These are phyloP conservation scores for Verticillium isaacii DNA, from an alignment of 2,329 filamentous ascomycete genomes.

Conservation along the genomic window DNA sequence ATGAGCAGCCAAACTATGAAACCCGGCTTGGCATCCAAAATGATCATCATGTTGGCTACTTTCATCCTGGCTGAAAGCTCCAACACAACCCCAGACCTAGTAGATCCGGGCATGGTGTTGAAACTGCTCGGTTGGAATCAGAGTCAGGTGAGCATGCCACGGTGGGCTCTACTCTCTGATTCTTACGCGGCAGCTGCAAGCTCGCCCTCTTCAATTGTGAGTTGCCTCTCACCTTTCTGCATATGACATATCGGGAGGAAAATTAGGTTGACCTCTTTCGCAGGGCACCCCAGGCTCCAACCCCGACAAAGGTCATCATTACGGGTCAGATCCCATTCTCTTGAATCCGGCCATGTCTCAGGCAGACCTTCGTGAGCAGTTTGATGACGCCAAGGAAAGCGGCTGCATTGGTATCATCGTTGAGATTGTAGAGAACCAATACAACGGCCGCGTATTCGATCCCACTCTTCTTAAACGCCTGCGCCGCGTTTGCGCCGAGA, in stretches of 20 bases:
- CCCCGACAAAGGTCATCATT: background rate
- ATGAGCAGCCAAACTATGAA: slow-evolving; percentile 10
- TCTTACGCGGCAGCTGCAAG: slow-evolving; percentile 16
- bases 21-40: slow-evolving; percentile 14
- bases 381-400: slow-evolving; percentile 14
- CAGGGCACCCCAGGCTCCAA: slow-evolving; percentile 1
- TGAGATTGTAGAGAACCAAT: slow-evolving; percentile 17
- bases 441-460: slow-evolving; percentile 15
- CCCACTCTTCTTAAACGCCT: slow-evolving; percentile 11
- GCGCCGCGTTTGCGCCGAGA: slow-evolving; percentile 10
- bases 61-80: slow-evolving; percentile 10
- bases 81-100: slow-evolving; percentile 9
- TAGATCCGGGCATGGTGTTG: slow-evolving; percentile 12
- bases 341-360: slow-evolving; percentile 13
- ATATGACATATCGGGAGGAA: background rate
- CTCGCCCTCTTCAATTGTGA: slow-evolving; percentile 12
- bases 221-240: background rate
- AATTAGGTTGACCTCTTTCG: background rate
- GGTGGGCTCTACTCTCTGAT: slow-evolving; percentile 15
- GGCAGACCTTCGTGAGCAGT: slow-evolving; percentile 10
- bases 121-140: slow-evolving; percentile 15
- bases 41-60: slow-evolving; percentile 14
- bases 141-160: slow-evolving; percentile 13
- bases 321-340: slow-evolving; percentile 13
- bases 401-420: slow-evolving; percentile 17